Evolutionary conservation across 345 rosid species (phyloP).

Genomic region (Fremontodendron californicum): DNA sequence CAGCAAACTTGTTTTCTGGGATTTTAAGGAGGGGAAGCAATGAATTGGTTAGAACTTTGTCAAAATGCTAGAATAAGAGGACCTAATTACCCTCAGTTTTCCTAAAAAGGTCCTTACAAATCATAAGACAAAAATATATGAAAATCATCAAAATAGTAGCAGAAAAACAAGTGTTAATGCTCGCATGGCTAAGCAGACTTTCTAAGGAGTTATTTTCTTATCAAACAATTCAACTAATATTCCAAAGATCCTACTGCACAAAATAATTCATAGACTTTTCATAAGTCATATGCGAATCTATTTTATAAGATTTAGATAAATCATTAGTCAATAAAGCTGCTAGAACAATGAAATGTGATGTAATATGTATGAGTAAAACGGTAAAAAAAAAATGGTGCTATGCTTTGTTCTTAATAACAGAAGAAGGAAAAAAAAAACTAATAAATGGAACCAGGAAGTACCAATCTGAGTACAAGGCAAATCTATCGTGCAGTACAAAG

Average conservation of each 20-base stretch:
- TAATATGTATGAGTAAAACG: not conserved
- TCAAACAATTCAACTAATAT: not conserved
- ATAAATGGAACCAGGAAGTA: not conserved
- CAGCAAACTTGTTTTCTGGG: constrained; percentile 94
- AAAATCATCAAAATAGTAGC: not conserved
- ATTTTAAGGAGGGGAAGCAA: constrained; percentile 10
- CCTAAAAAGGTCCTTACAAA: not conserved
- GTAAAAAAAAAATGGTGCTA: not conserved
- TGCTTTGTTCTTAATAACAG: not conserved
- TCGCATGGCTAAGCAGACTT: no score
- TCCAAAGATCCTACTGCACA: constrained; percentile 4
- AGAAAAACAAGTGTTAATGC: not conserved
- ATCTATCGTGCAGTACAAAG: not conserved
- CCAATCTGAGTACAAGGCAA: not conserved
- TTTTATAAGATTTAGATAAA: constrained; percentile 5
- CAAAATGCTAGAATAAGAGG: not conserved
- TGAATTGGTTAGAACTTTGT: constrained; percentile 3
- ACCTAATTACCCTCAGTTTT: not conserved
- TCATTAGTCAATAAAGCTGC: not conserved
- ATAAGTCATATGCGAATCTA: not conserved
- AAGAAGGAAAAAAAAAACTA: not conserved
- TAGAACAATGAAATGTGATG: not conserved
- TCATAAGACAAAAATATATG: not conserved
- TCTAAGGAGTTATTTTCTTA: not conserved
- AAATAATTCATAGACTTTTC: not conserved